phyloP scores from a whole-genome alignment of 768 basidiomycete genomes.

The Trametes cubensis region DNA sequence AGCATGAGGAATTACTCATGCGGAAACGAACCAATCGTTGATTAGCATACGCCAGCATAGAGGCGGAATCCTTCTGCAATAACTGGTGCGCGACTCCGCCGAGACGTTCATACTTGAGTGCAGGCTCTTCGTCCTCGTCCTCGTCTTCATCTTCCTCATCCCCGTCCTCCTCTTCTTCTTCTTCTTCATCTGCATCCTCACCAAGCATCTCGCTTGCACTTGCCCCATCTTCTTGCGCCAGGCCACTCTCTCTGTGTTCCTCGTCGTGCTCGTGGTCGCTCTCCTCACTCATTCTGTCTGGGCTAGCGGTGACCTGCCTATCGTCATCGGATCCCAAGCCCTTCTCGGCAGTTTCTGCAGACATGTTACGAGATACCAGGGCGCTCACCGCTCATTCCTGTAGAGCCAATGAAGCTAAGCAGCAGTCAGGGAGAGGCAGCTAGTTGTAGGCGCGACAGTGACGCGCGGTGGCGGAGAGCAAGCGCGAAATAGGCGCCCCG shows the following conservation, averaged over 20 bases:
- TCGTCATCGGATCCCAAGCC: slow-evolving; percentile 8
- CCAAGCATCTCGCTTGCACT: not conserved
- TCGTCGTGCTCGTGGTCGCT: not conserved
- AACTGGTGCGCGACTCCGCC: slow-evolving; percentile 72
- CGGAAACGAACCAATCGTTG: slow-evolving; percentile 62
- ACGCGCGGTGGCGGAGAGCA: slow-evolving; percentile 4
- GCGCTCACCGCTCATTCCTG: not conserved
- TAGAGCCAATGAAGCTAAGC: not conserved
- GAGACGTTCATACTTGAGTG: slow-evolving; percentile 88
- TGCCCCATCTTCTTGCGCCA: not conserved
- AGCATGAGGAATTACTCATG: not conserved
- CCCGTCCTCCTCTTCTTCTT: slow-evolving; percentile 47
- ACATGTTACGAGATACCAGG: not conserved
- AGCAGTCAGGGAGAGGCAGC: not conserved
- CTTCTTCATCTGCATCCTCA: slow-evolving; percentile 49
- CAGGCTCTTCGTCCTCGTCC: slow-evolving; percentile 87
- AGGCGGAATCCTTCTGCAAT: slow-evolving; percentile 87
- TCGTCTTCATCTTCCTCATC: slow-evolving; percentile 61
- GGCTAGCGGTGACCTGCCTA: slow-evolving; percentile 16
- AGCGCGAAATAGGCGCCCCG: slow-evolving; percentile 6
- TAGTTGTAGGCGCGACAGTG: slow-evolving; percentile 1
- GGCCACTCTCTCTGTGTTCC: too few species aligned
- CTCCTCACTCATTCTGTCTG: slow-evolving; percentile 23
- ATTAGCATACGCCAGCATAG: slow-evolving; percentile 74
- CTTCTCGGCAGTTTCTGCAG: slow-evolving; percentile 5